Evolutionary conservation across 805 yeast species (phyloP).

Genomic region (Cyberlindnera euphorbiae): DNA sequence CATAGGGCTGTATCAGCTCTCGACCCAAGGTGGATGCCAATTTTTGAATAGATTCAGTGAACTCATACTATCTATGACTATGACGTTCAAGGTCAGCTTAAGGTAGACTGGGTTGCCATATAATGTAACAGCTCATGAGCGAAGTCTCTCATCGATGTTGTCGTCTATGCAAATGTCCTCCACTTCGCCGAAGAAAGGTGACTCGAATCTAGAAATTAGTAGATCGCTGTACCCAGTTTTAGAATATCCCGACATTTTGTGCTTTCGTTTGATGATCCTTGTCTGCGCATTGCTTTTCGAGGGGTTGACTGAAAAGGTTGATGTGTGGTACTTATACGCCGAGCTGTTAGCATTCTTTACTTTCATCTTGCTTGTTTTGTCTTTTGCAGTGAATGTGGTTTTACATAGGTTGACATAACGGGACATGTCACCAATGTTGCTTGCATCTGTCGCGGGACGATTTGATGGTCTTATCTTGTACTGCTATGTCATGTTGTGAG

Average conservation of each 20-base stretch:
- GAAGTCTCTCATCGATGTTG: background rate
- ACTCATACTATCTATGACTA: too few relatives aligned
- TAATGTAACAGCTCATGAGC: too few relatives aligned
- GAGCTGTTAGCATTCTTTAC: background rate
- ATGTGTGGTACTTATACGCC: conserved; percentile 6
- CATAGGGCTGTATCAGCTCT: too few relatives aligned
- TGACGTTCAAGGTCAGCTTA: too few relatives aligned
- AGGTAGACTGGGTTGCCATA: too few relatives aligned
- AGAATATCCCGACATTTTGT: background rate
- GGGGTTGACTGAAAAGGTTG: conserved; percentile 2
- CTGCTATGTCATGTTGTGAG: background rate
- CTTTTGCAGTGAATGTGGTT: conserved; percentile 1
- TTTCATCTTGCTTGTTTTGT: background rate
- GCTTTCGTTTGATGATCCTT: background rate
- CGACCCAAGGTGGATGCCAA: too few relatives aligned
- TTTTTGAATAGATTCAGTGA: too few relatives aligned
- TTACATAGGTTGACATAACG: conserved; percentile 2
- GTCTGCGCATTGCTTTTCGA: background rate
- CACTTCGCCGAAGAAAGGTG: conserved; percentile 10
- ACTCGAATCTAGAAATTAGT: conserved; percentile 5
- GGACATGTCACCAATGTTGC: too few relatives aligned
- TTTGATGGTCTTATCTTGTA: too few relatives aligned
- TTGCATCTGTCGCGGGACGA: too few relatives aligned
- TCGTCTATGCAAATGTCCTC: conserved; percentile 10
- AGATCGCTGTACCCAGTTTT: conserved; percentile 1